Evolutionary conservation across 2,329 filamentous ascomycete species (phyloP), one percentile per base, ranked within the genome.

Genomic region (Berkeleyomyces basicola): DNA sequence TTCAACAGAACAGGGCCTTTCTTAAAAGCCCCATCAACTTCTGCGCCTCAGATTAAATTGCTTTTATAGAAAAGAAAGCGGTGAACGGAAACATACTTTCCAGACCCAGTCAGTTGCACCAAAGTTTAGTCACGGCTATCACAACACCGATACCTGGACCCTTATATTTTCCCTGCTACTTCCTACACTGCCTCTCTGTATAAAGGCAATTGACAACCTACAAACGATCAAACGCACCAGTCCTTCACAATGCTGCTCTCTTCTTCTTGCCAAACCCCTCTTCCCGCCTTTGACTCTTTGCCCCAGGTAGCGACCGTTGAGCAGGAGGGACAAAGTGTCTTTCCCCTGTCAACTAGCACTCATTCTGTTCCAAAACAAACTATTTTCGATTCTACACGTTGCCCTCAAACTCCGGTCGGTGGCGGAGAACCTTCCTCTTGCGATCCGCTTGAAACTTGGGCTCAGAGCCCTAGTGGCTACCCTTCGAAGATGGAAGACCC

Each of bases 271-370:
- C 47, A 47, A 49, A n/a, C 39, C 5, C 7, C 55, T n/a, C 11
- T 55, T 59, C 11, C 44, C 33, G 31, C 39, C 39, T 37, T n/a
- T 44, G 40, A 46, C 33, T 46, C n/a, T 11, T 33, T 36, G 10
- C 44, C 10, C 0, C 55, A 61, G n/a, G 11, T 61, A 7, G 7
- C 58, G 33, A 39, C 62, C 4, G 59, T 58, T 43, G 59, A 61
- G 36, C 58, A 58, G 44, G 62, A 61, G 58, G 49, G 62, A 10
- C 57, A 61, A 23, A 51, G 36, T 49, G 31, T 61, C 7, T 51
- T 61, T 59, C 47, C 36, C 11, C 51, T 58, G 10, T 37, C 42
- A 7, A 57, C 58, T 14, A 36, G 33, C 14, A 43, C 47, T 51
- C 39, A 49, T 7, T 47, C 42, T 7, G 37, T 42, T 6, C 16